Conservation (phyloP, 2,329 filamentous ascomycete genomes). For the Diaporthe sp. region DNA sequence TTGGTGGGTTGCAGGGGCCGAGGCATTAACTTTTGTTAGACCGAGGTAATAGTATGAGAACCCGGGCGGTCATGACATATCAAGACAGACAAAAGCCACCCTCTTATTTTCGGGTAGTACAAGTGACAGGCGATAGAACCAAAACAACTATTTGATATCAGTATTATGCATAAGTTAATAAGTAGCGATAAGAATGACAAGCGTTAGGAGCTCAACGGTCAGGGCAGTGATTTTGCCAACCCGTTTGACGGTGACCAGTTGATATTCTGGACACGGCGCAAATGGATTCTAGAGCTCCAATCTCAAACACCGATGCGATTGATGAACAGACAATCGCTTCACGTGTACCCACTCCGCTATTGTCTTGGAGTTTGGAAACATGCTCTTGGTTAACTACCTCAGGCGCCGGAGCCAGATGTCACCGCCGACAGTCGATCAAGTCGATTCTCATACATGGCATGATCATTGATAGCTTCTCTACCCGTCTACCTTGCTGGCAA, state of each 20-base stretch:
- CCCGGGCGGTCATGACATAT: not conserved
- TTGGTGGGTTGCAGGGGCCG: not conserved
- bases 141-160: not conserved
- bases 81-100: not conserved
- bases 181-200: too few species aligned
- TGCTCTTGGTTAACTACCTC: not conserved
- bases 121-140: not conserved
- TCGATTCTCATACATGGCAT: not conserved
- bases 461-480: not conserved
- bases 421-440: not conserved
- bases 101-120: not conserved
- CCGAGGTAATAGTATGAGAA: not conserved
- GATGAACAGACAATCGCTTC: not conserved
- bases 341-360: not conserved
- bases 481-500: not conserved
- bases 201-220: too few species aligned
- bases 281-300: too few species aligned
- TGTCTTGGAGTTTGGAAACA: not conserved
- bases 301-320: not conserved
- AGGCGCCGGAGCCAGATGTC: not conserved
- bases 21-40: too few species aligned
- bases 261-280: not conserved
- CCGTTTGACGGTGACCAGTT: not conserved
- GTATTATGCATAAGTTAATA: not conserved
- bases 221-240: not conserved